phyloP scores from a whole-genome alignment of 2,329 filamentous ascomycete genomes.

The Aspergillus uvarum region DNA sequence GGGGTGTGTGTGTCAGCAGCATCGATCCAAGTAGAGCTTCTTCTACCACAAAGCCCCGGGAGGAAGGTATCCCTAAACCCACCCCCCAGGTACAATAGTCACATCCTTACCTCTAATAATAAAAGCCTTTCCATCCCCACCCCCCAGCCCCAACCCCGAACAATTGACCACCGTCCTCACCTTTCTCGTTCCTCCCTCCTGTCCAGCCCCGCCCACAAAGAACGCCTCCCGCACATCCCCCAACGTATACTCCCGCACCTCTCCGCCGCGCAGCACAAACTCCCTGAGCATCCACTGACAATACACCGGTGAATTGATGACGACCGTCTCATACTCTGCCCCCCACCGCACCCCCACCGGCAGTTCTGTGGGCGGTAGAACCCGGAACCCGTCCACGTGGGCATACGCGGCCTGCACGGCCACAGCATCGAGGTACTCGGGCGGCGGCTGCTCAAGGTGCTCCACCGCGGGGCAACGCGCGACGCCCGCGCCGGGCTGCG shows the following conservation, averaged over 20 bases:
- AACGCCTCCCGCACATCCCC: constrained; percentile 40
- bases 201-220: constrained; percentile 22
- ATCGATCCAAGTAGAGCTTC: too few relatives aligned
- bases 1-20: too few relatives aligned
- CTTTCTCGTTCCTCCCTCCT: constrained; percentile 8
- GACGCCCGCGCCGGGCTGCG: constrained; percentile 40
- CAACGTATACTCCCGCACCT: constrained; percentile 28
- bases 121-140: constrained; percentile 40
- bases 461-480: constrained; percentile 42
- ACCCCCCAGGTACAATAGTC: neutral
- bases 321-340: constrained; percentile 42
- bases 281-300: constrained; percentile 41
- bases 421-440: constrained; percentile 34
- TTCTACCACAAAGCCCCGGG: too few relatives aligned
- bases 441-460: constrained; percentile 41
- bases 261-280: constrained; percentile 43
- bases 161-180: constrained; percentile 47
- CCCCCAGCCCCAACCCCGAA: constrained; percentile 43
- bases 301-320: constrained; percentile 47
- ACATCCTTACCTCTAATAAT: constrained; percentile 42
- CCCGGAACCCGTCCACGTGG: constrained; percentile 37
- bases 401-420: constrained; percentile 32
- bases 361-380: constrained; percentile 29
- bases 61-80: too few relatives aligned
- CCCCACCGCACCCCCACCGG: constrained; percentile 42